These are phyloP conservation scores for Alternaria dauci DNA, from an alignment of 2,329 filamentous ascomycete species.

Conservation along the genomic window DNA sequence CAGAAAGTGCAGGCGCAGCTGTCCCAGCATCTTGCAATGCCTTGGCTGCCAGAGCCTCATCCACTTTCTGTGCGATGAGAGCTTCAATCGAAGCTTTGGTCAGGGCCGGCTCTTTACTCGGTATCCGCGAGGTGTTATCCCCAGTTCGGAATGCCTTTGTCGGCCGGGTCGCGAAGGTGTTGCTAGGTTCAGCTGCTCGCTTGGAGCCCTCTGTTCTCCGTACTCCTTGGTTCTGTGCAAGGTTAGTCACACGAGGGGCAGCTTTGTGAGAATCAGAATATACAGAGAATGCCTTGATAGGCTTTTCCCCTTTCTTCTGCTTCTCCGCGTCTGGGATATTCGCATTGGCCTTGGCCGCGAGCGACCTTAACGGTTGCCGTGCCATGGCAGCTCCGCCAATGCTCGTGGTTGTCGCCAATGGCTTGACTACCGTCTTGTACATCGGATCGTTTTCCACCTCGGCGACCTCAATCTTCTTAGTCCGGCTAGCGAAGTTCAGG, in stretches of 20 bases:
- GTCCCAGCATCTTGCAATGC: constrained; percentile 65
- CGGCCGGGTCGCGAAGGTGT: constrained; percentile 48
- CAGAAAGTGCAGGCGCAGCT: constrained; percentile 65
- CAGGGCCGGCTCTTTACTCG: constrained; percentile 50
- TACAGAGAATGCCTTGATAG: constrained; percentile 84
- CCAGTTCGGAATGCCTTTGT: constrained; percentile 50
- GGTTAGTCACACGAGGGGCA: constrained; percentile 38
- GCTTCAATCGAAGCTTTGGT: constrained; percentile 80
- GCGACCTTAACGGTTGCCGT: constrained; percentile 80
- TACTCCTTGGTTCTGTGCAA: constrained; percentile 45
- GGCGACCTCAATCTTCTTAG: constrained; percentile 93
- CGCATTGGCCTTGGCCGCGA: constrained; percentile 78
- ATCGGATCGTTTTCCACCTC: constrained; percentile 96
- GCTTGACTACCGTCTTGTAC: constrained; percentile 61
- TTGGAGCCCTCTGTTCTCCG: constrained; percentile 55
- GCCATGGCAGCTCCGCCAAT: constrained; percentile 53
- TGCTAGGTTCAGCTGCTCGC: constrained; percentile 53
- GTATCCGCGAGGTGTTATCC: constrained; percentile 45
- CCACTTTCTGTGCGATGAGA: constrained; percentile 89
- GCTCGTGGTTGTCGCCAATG: constrained; percentile 47
- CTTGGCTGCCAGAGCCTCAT: constrained; percentile 84
- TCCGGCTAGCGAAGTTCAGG: constrained; percentile 91
- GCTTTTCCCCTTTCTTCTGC: constrained; percentile 68
- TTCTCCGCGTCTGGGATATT: constrained; percentile 65
- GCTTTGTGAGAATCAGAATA: constrained; percentile 71